Base-by-base conservation (phyloP, 1,284 basidiomycete genomes). In the Pholiota adiposa region DNA sequence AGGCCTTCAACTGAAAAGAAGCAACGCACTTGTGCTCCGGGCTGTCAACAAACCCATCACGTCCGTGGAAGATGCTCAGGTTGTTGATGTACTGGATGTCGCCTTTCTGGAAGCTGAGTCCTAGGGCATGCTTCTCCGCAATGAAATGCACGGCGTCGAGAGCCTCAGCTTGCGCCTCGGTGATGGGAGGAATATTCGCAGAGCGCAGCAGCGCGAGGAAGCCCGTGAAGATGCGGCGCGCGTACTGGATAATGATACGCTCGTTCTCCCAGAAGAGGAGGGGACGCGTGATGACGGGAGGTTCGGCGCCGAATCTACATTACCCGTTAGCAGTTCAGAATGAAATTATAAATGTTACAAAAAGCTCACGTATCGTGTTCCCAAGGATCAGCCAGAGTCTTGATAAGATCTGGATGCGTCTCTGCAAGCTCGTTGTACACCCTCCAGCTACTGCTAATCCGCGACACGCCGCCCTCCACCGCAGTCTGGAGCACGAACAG, bases 21-120 rank as follows among this genome's bases (percentile, higher is more conserved):
- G 5, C 53, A 56, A 54, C 75, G 66, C 49, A 77, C 75, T 73
- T 73, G 40, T 75, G 66, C 56, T 73, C 70, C 12, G 66, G 64
- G 46, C 72, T 71, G 62, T 80, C 78, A 27, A 61, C 66, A 56
- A 77, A 79, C 9, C 71, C 76, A 63, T 79, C 78, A 52, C 78
- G 67, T 6, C 75, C 76, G 66, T 79, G 78, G 58, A 80, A 73
- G 19, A 79, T 66, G 6, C 75, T 71, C 61, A 80, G 62, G 60
- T 73, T 78, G 64, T 78, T 79, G 67, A 79, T 79, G 63, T 77
- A 80, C 63, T 79, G 78, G 36, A 79, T 79, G 56, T 79, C 78
- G 48, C 77, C 78, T 60, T 79, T 78, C 67, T 77, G 70, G 68
- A 80, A 79, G 59, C 77, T 78, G 52, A 79, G 68, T 8, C 69